phyloP scores from a whole-genome alignment of 202 grass and related monocot genomes.

The Setaria italica region DNA sequence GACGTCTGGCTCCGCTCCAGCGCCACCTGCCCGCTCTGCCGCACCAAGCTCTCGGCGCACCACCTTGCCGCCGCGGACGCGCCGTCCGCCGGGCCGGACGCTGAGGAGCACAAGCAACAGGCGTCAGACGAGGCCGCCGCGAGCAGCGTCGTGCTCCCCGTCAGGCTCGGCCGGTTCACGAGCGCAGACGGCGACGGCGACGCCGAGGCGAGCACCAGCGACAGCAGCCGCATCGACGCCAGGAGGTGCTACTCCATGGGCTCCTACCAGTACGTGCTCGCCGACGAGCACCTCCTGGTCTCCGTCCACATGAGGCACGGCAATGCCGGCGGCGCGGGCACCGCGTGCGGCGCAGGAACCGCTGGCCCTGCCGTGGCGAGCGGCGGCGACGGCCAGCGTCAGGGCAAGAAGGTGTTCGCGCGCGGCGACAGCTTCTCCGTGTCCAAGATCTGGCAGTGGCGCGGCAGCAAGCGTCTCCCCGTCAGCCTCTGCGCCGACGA shows the following conservation, averaged over 20 bases:
- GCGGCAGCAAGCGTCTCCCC: conserved; percentile 44
- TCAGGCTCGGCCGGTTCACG: conserved; percentile 78
- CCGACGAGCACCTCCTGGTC: conserved; percentile 62
- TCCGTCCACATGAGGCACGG: conserved; percentile 55
- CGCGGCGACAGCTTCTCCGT: conserved; percentile 97
- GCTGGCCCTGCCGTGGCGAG: background rate
- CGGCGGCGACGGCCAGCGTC: background rate
- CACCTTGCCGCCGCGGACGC: conserved; percentile 1
- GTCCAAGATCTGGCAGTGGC: conserved; percentile 98
- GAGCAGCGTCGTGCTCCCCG: conserved; percentile 53
- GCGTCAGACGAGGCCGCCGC: background rate
- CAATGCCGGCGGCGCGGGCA: conserved; percentile 37
- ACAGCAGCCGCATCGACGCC: conserved; percentile 65
- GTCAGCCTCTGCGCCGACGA: conserved; percentile 26
- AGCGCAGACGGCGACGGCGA: background rate
- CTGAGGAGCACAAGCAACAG: conserved; percentile 34
- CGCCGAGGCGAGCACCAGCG: conserved; percentile 34
- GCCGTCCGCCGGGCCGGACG: background rate
- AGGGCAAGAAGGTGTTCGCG: conserved; percentile 64
- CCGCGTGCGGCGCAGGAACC: no score
- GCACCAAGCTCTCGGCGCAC: conserved; percentile 44
- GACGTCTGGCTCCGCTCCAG: conserved; percentile 76
- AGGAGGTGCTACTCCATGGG: conserved; percentile 96
- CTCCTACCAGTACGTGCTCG: conserved; percentile 86
- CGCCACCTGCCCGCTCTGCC: conserved; percentile 79